Evolutionary conservation across 2,329 filamentous ascomycete species (phyloP).

Genomic region (Hymenoscyphus fructigenus): DNA sequence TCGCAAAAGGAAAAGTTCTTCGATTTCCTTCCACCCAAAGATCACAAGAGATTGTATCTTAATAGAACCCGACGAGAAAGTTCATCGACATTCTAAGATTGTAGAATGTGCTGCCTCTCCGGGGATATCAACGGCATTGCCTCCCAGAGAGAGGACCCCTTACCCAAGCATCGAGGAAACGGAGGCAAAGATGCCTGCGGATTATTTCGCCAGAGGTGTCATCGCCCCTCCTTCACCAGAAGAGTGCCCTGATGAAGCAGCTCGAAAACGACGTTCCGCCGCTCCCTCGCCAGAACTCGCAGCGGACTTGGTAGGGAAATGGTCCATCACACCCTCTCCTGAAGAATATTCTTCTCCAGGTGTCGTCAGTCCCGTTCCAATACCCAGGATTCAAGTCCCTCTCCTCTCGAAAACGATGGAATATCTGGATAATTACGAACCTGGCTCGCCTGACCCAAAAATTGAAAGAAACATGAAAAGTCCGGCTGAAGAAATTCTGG

Average conservation of each 20-base stretch:
- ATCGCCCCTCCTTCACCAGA: slow-evolving; percentile 5
- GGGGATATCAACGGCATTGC: slow-evolving; percentile 9
- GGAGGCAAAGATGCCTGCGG: background rate
- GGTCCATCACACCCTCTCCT: background rate
- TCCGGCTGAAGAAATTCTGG: background rate
- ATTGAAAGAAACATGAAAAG: background rate
- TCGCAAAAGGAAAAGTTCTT: background rate
- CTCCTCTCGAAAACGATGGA: slow-evolving; percentile 17
- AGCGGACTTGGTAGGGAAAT: background rate
- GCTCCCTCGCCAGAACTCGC: background rate
- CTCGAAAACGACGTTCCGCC: background rate
- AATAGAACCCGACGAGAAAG: background rate
- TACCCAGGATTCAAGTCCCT: background rate
- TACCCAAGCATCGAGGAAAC: slow-evolving; percentile 16
- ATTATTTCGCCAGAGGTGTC: background rate
- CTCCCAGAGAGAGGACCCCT: slow-evolving; percentile 19
- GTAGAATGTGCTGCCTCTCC: background rate
- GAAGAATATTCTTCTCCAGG: background rate
- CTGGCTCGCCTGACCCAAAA: background rate
- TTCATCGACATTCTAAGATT: background rate
- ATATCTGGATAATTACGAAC: slow-evolving; percentile 25
- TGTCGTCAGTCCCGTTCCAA: background rate
- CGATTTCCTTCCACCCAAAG: slow-evolving; percentile 13
- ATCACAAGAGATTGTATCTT: slow-evolving; percentile 7
- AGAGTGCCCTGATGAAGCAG: background rate